phyloP scores from a whole-genome alignment of 257 asterid species.

The Ocimum tenuiflorum region DNA sequence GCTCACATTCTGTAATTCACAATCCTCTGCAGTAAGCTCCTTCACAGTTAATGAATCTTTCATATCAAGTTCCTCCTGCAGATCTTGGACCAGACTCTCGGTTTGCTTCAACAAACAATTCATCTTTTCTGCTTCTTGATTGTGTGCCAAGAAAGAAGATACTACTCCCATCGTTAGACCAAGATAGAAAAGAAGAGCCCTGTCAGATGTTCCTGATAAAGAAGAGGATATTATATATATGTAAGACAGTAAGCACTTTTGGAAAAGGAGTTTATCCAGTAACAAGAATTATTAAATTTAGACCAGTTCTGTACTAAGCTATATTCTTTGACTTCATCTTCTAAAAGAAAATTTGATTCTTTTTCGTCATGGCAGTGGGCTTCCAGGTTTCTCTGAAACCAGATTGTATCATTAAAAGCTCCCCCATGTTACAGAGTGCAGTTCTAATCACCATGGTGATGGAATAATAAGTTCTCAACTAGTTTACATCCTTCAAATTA shows the following conservation, averaged over 20 bases:
- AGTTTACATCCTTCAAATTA: neutral
- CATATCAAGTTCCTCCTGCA: conserved; percentile 94
- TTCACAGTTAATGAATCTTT: conserved; percentile 74
- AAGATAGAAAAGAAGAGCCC: conserved; percentile 44
- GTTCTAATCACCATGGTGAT: neutral
- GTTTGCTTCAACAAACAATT: conserved; percentile 50
- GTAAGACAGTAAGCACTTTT: neutral
- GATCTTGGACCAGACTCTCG: conserved; percentile 76
- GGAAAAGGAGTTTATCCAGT: neutral
- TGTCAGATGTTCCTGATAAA: conserved; percentile 54
- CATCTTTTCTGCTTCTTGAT: conserved; percentile 52
- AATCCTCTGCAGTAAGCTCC: conserved; percentile 63
- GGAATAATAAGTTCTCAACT: conserved; percentile 1
- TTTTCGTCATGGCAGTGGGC: neutral
- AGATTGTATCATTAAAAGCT: neutral
- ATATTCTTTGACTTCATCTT: neutral
- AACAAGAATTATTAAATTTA: neutral
- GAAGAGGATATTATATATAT: conserved; percentile 9
- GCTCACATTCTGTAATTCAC: conserved; percentile 39
- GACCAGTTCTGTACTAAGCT: neutral
- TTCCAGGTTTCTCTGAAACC: neutral
- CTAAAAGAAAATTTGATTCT: neutral
- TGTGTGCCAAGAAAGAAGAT: conserved; percentile 48
- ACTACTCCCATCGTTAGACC: conserved; percentile 67
- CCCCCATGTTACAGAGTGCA: neutral